phyloP scores from a whole-genome alignment of 2,329 filamentous ascomycete genomes.

The Xylaria sp. region DNA sequence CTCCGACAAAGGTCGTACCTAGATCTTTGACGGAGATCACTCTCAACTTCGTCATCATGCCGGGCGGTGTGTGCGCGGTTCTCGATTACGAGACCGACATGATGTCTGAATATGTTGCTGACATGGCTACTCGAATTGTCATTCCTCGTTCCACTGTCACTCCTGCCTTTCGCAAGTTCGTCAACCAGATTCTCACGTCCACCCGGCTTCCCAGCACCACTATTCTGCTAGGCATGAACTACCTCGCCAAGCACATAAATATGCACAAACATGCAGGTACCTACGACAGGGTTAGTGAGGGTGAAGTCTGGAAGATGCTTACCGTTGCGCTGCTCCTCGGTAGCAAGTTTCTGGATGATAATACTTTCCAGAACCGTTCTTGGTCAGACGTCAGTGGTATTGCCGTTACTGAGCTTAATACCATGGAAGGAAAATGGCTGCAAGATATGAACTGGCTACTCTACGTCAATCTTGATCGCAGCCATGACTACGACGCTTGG shows the following conservation, averaged over 20 bases:
- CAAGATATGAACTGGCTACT: slow-evolving; percentile 84
- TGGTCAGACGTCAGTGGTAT: slow-evolving; percentile 97
- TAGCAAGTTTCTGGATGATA: slow-evolving; percentile 96
- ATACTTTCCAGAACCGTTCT: slow-evolving; percentile 96
- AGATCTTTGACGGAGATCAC: slow-evolving; percentile 47
- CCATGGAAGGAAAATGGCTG: slow-evolving; percentile 89
- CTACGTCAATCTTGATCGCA: slow-evolving; percentile 84
- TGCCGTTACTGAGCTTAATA: slow-evolving; percentile 83
- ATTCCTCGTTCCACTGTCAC: slow-evolving; percentile 67
- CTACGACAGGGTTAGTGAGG: slow-evolving; percentile 68
- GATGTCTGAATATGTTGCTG: slow-evolving; percentile 94
- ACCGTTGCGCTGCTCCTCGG: slow-evolving; percentile 87
- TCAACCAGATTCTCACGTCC: slow-evolving; percentile 88
- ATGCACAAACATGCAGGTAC: slow-evolving; percentile 70
- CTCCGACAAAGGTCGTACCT: slow-evolving; percentile 48
- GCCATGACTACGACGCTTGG: slow-evolving; percentile 76
- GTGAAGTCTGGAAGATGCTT: slow-evolving; percentile 86
- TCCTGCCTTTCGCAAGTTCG: slow-evolving; percentile 88
- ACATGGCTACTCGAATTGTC: slow-evolving; percentile 77
- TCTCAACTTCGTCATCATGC: slow-evolving; percentile 62
- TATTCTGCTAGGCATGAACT: slow-evolving; percentile 90
- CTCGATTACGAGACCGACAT: slow-evolving; percentile 96
- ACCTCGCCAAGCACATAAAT: slow-evolving; percentile 84
- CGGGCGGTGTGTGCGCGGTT: slow-evolving; percentile 89
- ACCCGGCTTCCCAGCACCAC: slow-evolving; percentile 91